Evolutionary conservation across 2,329 filamentous ascomycete species (phyloP).

Genomic region (Lasiodiplodia citricola): DNA sequence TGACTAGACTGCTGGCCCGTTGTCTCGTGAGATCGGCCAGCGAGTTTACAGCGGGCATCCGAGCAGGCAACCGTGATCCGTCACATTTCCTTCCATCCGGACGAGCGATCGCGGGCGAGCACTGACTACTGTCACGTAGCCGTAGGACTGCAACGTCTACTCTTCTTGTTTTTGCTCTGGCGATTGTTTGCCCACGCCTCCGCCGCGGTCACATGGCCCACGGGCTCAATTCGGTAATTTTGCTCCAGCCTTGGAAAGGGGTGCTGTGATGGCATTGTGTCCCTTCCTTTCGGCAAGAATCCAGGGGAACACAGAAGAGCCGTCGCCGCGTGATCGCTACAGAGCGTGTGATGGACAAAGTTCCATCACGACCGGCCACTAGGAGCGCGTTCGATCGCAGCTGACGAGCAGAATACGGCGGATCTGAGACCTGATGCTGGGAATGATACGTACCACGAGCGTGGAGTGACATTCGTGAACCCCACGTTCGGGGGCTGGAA

Average conservation of each 20-base stretch:
- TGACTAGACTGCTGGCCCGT: not conserved
- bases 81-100: not conserved
- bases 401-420: slow-evolving; percentile 5
- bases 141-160: not conserved
- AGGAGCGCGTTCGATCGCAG: not conserved
- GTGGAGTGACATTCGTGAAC: slow-evolving; percentile 21
- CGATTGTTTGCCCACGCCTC: not conserved
- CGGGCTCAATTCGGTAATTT: slow-evolving; percentile 14
- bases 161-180: not conserved
- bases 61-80: slow-evolving; percentile 5
- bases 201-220: slow-evolving; percentile 10
- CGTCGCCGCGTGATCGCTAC: not conserved
- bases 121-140: not conserved
- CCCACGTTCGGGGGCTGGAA: not conserved
- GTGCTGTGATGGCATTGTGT: slow-evolving; percentile 3
- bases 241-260: slow-evolving; percentile 11
- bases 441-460: slow-evolving; percentile 12
- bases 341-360: not conserved
- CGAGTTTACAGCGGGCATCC: not conserved
- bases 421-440: slow-evolving; percentile 13
- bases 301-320: not conserved
- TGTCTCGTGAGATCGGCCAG: not conserved
- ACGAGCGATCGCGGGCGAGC: not conserved
- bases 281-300: not conserved
- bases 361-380: not conserved